Evolutionary conservation across 768 basidiomycete genomes (phyloP), one percentile per base, ranked within the genome.

Genomic region (Chalciporus chontae): DNA sequence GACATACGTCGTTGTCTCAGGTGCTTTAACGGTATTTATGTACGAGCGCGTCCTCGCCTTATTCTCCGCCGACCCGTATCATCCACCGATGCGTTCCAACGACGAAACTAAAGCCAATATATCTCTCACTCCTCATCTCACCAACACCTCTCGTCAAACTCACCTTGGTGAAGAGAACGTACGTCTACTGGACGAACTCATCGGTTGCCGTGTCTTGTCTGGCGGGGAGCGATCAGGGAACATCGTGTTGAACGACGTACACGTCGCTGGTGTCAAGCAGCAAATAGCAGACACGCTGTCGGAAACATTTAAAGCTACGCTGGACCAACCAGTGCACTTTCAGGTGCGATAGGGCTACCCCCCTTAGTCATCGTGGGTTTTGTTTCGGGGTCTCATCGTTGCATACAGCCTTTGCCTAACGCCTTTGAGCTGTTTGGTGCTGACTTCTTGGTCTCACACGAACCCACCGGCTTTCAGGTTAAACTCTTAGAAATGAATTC

Each of bases 381-480:
- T 40, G 27, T 13, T 31, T 31, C 13, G 29, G 29, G 5, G 29
- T 31, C 29, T 57, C 15, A 44, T 18, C 29, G 27, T 49, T 18
- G 34, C 37, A 24, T 23, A 34, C 63, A 96, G 90, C 78, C 88
- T 2, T 65, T 93, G 18, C 85, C 90, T 1, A 97, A 97, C 63
- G 91, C 90, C 0, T 98, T 97, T 62, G 95, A 98, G 65, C 78
- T 98, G 14, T 98, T 85, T 61, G 96, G 96, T 0, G 78, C 89
- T n/a, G 96, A 99, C 66, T 87, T 99, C 51, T 73, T 98, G 13
- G 77, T 97, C 50, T 77, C 76, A 45, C 78, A 79, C 60, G 58
- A 53, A 43, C 55, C 55, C 47, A 42, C 46, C 6, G 60, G 65
- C 8, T 78, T 82, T 48, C 76, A 80, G 53, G 83, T 91, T 14